These are phyloP conservation scores for Aureobasidium uvarum DNA, from an alignment of 2,329 filamentous ascomycete species.

Conservation along the genomic window DNA sequence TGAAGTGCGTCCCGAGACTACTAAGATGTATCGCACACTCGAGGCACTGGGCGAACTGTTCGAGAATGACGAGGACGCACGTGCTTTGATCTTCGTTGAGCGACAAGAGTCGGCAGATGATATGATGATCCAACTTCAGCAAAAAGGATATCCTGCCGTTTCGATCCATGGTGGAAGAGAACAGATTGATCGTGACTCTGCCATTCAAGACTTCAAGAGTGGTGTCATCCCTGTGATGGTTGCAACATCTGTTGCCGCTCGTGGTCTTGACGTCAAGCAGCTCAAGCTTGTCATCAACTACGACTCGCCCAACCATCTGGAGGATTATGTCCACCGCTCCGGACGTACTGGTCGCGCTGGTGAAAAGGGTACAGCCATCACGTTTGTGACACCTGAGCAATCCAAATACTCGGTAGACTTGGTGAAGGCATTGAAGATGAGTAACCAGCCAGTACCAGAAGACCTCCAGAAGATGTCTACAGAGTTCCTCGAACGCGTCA, in stretches of 20 bases:
- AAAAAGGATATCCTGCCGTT: conserved; percentile 85
- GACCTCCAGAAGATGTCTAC: conserved; percentile 60
- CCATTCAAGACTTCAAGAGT: conserved; percentile 89
- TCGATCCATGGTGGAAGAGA: conserved; percentile 94
- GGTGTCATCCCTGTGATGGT: conserved; percentile 87
- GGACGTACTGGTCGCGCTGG: conserved; percentile 93
- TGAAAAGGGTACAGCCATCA: conserved; percentile 91
- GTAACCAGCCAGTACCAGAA: conserved; percentile 78
- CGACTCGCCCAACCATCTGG: conserved; percentile 87
- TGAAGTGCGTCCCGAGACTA: conserved; percentile 76
- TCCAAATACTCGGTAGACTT: conserved; percentile 88
- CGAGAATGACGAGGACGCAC: conserved; percentile 81
- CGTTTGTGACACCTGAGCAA: conserved; percentile 87
- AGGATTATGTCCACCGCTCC: conserved; percentile 94
- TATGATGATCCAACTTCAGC: conserved; percentile 68
- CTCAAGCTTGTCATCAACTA: conserved; percentile 95
- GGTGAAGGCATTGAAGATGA: conserved; percentile 87
- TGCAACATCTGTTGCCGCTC: conserved; percentile 91
- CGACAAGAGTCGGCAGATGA: conserved; percentile 40
- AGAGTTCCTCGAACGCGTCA: conserved; percentile 83
- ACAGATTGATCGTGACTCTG: conserved; percentile 88
- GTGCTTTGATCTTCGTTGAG: conserved; percentile 65
- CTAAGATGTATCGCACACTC: conserved; percentile 80
- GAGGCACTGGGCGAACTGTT: conserved; percentile 86
- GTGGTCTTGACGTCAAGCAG: conserved; percentile 93